Base-by-base conservation (phyloP, 2,329 filamentous ascomycete species). In the Hymenoscyphus fraxineus region DNA sequence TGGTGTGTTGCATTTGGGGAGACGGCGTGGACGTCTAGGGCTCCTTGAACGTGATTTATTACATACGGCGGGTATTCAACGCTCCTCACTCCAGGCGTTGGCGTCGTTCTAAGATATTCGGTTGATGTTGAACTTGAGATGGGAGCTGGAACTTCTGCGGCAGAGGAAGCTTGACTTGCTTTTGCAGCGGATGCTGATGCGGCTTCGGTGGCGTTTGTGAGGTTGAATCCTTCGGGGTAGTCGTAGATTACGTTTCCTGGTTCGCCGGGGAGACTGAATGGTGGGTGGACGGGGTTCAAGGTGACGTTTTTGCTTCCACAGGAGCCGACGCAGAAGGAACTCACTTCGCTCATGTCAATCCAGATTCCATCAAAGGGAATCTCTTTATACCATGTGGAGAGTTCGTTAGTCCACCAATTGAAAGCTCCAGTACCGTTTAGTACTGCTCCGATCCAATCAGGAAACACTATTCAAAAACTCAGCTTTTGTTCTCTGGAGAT, bases 281-380 rank as follows among this genome's bases (percentile, higher is more conserved):
- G 80, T 6, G 88, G 87, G 71, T 91, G 88, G 32, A 64, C 62
- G 0, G 89, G 89, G 72, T 92, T 91, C 56, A 88, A 73, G 1
- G 83, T 83, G 51, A 90, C 74, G 60, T 82, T 60, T 56, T 58
- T 59, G 68, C 86, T 85, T 27, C 91, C 75, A 71, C 84, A 87
- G n/a, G 84, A 83, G 67, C 82, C 85, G 55, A 78, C 76, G 72
- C 84, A 86, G 68, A 83, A 80, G 68, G 80, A 82, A 6, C 80
- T 76, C 1, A 79, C 80, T 71, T 87, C 84, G 65, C 86, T 87
- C 83, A 89, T 85, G 70, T 92, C 89, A 68, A 91, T 91, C 88
- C 90, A 93, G 1, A 94, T 79, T 0, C 84, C 91, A 66, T 94
- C 91, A 58, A 94, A 88, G 67, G 93, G 85, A 15, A 94, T 81